Percentiles rank a stretch among this genome's conserved stretches.
Evolutionary conservation across 1,139 yeast species (phyloP).

Genomic region (Zhuliangozyma parablackwelliae): DNA sequence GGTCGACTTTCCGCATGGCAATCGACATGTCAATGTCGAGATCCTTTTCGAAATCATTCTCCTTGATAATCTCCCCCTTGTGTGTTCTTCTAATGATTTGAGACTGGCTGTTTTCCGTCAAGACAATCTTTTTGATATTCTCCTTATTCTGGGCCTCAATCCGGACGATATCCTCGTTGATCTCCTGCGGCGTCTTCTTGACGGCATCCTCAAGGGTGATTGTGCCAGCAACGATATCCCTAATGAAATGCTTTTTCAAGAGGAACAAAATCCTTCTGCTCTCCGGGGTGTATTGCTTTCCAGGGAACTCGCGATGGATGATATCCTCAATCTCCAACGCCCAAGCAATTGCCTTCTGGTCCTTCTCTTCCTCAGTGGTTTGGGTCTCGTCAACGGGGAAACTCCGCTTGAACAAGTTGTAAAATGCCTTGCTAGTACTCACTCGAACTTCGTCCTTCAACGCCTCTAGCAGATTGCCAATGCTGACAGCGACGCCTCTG

Average conservation of each 20-base stretch:
- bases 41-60: slow-evolving; percentile 31
- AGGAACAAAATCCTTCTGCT: slow-evolving; percentile 39
- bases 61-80: slow-evolving; percentile 82
- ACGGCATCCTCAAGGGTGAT: slow-evolving; percentile 27
- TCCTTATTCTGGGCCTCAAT: slow-evolving; percentile 12
- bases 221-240: slow-evolving; percentile 23
- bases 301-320: slow-evolving; percentile 21
- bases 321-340: slow-evolving; percentile 41
- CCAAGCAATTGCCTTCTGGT: slow-evolving; percentile 31
- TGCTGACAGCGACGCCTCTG: slow-evolving; percentile 1
- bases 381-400: slow-evolving; percentile 31
- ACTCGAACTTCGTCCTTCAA: slow-evolving; percentile 28
- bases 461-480: slow-evolving; percentile 9
- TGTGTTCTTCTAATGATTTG: slow-evolving; percentile 68
- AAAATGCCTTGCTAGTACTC: slow-evolving; percentile 37
- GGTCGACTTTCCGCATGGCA: slow-evolving; percentile 41
- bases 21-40: slow-evolving; percentile 29
- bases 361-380: slow-evolving; percentile 20
- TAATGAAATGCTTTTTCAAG: slow-evolving; percentile 28
- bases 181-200: slow-evolving; percentile 31
- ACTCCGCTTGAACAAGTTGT: slow-evolving; percentile 35
- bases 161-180: slow-evolving; percentile 17
- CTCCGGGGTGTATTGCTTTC: slow-evolving; percentile 34
- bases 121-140: slow-evolving; percentile 29
- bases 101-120: slow-evolving; percentile 47